A percentile compares a stretch with the other conserved stretches of the same genome.
Evolutionary conservation across 2,329 filamentous ascomycete species (phyloP).

Genomic region (Passalora sequoiae): DNA sequence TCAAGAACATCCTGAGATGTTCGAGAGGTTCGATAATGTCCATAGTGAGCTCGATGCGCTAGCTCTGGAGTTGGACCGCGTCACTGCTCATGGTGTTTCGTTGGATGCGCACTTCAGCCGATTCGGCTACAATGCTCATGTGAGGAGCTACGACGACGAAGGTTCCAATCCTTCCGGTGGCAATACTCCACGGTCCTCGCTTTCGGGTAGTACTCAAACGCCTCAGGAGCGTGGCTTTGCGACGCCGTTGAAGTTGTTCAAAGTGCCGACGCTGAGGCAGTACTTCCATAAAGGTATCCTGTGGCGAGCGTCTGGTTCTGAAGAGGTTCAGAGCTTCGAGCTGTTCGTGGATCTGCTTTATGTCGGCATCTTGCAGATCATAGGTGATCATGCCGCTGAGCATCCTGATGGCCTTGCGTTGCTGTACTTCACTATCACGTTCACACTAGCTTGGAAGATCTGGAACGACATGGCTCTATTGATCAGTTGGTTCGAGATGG

Average conservation of each 20-base stretch:
- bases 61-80: slow-evolving; percentile 49
- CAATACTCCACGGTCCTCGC: slow-evolving; percentile 16
- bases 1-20: slow-evolving; percentile 47
- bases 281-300: slow-evolving; percentile 62
- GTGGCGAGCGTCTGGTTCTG: slow-evolving; percentile 55
- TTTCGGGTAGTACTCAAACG: slow-evolving; percentile 6
- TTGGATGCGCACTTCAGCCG: slow-evolving; percentile 59
- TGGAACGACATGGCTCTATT: slow-evolving; percentile 57
- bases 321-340: slow-evolving; percentile 60
- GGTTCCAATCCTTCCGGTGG: slow-evolving; percentile 18
- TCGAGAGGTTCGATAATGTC: slow-evolving; percentile 54
- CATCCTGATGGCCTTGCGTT: slow-evolving; percentile 51
- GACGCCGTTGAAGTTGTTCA: slow-evolving; percentile 52
- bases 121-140: slow-evolving; percentile 57
- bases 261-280: slow-evolving; percentile 57
- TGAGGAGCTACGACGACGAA: slow-evolving; percentile 38
- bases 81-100: slow-evolving; percentile 51
- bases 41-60: slow-evolving; percentile 51
- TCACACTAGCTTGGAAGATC: slow-evolving; percentile 60
- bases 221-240: slow-evolving; percentile 17
- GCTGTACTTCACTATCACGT: slow-evolving; percentile 55
- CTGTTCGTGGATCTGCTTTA: slow-evolving; percentile 61
- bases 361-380: slow-evolving; percentile 60
- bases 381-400: slow-evolving; percentile 57
- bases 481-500: slow-evolving; percentile 57